Evolutionary conservation across 208 protist species (phyloP), one percentile per base, ranked within the genome.

Genomic region (Herpetomonas tarakana): DNA sequence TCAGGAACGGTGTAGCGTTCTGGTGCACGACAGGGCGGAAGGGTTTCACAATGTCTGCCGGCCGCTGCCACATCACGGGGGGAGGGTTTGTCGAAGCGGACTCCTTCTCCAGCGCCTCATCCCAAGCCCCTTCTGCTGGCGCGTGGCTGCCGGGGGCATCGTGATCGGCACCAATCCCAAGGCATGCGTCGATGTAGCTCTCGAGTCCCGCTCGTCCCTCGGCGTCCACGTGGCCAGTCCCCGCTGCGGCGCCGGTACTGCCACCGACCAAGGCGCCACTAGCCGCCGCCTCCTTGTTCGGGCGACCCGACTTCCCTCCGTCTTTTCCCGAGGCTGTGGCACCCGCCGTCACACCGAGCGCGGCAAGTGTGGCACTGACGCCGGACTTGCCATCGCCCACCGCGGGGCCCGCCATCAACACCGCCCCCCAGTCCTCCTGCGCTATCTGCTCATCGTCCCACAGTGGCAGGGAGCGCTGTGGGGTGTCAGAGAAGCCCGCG

Each of bases 21-120:
- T 81, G 83, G 69, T 94, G 81, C 21, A 97, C 88, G 4, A 95
- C 81, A 2, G 91, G 91, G n/a, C 89, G 90, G 58, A 97, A 97
- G 12, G 91, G 91, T 3, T 70, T 63, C 31, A 91, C 75, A 21
- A 95, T 76, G 22, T 88, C 83, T 1, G 61, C 63, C 9, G 88
- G 87, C 2, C 86, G 76, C 41, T 68, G 68, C 88, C 91, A 97
- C 18, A 49, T 38, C n/a, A 91, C 69, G 3, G 44, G n/a, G 35
- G n/a, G 11, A 39, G 3, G 27, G 31, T 1, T n/a, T 53, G 54
- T 22, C 28, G 44, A 49, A 12, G 44, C 16, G 16, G 16, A 22
- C 19, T 45, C 54, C 41, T 55, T 68, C 18, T 25, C 7, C 18
- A n/a, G 39, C 6, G n/a, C 26, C 9, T 4, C 24, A 7, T 55